Base-by-base conservation (phyloP, 2,329 filamentous ascomycete species). In the Curvularia sp. region DNA sequence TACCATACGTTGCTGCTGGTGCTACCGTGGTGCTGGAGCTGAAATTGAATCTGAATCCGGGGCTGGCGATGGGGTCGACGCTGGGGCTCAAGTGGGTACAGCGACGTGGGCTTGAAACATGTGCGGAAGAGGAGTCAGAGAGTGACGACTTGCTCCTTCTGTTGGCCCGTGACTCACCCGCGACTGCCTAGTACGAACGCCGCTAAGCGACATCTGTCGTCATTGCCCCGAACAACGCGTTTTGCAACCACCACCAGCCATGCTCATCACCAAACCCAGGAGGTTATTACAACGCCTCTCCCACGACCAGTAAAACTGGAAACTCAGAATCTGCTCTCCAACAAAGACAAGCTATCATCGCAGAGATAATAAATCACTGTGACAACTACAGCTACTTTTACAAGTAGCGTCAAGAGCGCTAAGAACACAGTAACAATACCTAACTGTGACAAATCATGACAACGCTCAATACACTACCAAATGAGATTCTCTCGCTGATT, bases 401-500 rank as follows among this genome's bases (percentile, higher is more conserved):
- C 18, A 18, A 18, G 18, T 18, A 18, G 18, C 18, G 18, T 18
- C 18, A 18, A 18, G 18, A 18, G 18, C 18, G 18, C 18, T 18
- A 18, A 18, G 18, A 18, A 18, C 18, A 18, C 18, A 18, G 18
- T 18, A 18, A 18, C 18, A 18, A 18, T 18, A 18, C 18, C 18
- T 18, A 18, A 18, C 18, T 18, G 18, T 18, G 18, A 18, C 18
- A 18, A 18, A 18, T 22, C 24, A 73, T 71, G 69, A 61, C 65
- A 49, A 57, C 61, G 8, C 66, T 75, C 48, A 61, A 63, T 35
- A 61, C 58, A 15, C 64, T 76, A 20, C 73, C 74, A 8, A 74
- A 74, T 49, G 74, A 76, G 57, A 65, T 76, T 8, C 67, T 76
- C 13, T 73, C 71, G 15, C 63, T 74, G 12, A 65, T 76, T 30